A percentile compares a stretch with the other conserved stretches of the same genome.
phyloP scores from a whole-genome alignment of 371 early-diverging fungal genomes.

The Mortierella sp. region DNA sequence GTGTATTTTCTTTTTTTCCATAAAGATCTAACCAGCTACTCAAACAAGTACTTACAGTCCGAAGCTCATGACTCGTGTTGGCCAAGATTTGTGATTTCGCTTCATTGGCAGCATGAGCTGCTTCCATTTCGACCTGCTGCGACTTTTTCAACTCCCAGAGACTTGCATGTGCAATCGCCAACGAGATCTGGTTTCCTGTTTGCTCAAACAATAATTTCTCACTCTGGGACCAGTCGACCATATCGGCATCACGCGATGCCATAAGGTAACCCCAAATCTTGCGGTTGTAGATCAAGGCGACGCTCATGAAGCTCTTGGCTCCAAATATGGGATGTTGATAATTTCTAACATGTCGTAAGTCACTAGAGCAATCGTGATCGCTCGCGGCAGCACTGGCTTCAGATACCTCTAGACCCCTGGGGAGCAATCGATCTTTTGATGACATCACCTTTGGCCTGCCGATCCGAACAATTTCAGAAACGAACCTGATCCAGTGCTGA shows the following conservation, averaged over 20 bases:
- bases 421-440: constrained; percentile 28
- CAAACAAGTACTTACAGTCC: constrained; percentile 37
- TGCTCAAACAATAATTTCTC: constrained; percentile 57
- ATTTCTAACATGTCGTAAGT: constrained; percentile 30
- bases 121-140: constrained; percentile 59
- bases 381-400: constrained; percentile 5
- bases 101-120: constrained; percentile 57
- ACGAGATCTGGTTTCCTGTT: constrained; percentile 56
- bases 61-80: constrained; percentile 57
- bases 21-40: constrained; percentile 4
- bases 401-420: constrained; percentile 35
- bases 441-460: constrained; percentile 44
- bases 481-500: constrained; percentile 52
- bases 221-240: constrained; percentile 49
- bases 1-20: too few relatives aligned
- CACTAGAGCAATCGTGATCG: constrained; percentile 28
- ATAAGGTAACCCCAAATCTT: constrained; percentile 50
- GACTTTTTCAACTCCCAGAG: constrained; percentile 53
- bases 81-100: constrained; percentile 59
- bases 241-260: constrained; percentile 38
- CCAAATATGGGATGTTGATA: constrained; percentile 36
- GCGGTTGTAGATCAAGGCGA: constrained; percentile 41
- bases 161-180: constrained; percentile 57
- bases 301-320: constrained; percentile 42
- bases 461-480: constrained; percentile 36